These are phyloP conservation scores for Aspergillus sp. DNA, from an alignment of 2,329 filamentous ascomycete genomes.

Conservation along the genomic window DNA sequence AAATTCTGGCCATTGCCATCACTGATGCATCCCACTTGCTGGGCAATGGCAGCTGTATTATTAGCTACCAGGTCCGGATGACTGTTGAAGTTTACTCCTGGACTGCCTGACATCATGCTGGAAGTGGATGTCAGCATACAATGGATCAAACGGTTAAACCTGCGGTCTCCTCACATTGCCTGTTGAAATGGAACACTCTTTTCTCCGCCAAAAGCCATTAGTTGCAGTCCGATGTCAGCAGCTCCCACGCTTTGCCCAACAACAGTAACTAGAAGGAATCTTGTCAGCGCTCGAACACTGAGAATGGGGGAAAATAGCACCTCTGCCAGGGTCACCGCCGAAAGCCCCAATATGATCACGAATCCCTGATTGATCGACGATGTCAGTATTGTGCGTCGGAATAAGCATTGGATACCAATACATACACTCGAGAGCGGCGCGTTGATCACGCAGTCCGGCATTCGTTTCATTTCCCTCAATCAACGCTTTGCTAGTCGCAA, in stretches of 20 bases:
- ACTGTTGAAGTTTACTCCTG: constrained; percentile 31
- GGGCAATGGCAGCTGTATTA: constrained; percentile 25
- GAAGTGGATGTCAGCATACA: not conserved
- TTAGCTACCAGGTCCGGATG: constrained; percentile 23
- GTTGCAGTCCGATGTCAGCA: constrained; percentile 28
- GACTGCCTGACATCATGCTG: constrained; percentile 32
- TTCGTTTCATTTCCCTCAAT: constrained; percentile 25
- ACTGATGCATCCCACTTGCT: constrained; percentile 12
- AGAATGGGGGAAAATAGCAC: not conserved
- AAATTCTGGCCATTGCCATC: not conserved
- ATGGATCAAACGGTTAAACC: constrained; percentile 18
- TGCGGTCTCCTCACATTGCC: constrained; percentile 16
- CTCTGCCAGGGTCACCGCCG: constrained; percentile 18
- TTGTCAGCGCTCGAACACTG: not conserved
- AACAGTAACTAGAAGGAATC: constrained; percentile 22
- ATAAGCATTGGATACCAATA: not conserved
- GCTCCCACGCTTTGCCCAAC: constrained; percentile 33
- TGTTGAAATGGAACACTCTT: constrained; percentile 29
- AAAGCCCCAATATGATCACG: constrained; percentile 18
- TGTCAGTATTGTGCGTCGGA: not conserved
- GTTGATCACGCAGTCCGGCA: constrained; percentile 33
- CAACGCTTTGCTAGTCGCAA: constrained; percentile 22
- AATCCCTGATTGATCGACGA: constrained; percentile 12
- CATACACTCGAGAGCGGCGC: constrained; percentile 32
- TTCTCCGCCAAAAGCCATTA: constrained; percentile 26